phyloP scores from a whole-genome alignment of 1,139 yeast genomes.

The Kurtzmaniella quercitrusa region DNA sequence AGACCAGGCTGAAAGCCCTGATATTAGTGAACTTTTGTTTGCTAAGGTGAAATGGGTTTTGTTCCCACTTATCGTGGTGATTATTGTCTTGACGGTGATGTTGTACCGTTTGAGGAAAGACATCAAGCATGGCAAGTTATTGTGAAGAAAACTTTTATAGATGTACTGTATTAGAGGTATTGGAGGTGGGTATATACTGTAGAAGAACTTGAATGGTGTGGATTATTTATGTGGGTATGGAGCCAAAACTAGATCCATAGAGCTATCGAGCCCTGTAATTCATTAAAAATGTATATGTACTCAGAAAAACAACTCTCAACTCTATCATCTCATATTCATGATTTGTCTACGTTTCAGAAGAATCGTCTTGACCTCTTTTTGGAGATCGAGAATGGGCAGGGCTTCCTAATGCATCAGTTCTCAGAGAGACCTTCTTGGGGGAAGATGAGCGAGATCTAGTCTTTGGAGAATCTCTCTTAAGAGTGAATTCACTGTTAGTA shows the following conservation, averaged over 20 bases:
- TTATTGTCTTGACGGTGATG: slow-evolving; percentile 34
- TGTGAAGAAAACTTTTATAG: slow-evolving; percentile 16
- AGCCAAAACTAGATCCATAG: too few relatives aligned
- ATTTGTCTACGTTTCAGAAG: background rate
- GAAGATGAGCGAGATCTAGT: slow-evolving; percentile 1
- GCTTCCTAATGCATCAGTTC: slow-evolving; percentile 7
- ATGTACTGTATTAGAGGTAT: background rate
- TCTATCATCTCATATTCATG: too few relatives aligned
- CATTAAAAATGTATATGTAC: too few relatives aligned
- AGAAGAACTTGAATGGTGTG: background rate
- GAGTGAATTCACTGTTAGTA: background rate
- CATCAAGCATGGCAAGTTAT: slow-evolving; percentile 51
- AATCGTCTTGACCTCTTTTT: slow-evolving; percentile 20
- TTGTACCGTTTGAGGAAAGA: slow-evolving; percentile 49
- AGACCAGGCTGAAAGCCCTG: slow-evolving; percentile 8
- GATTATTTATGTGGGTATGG: too few relatives aligned
- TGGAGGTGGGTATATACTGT: background rate
- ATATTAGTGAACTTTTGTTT: slow-evolving; percentile 3
- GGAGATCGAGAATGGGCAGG: slow-evolving; percentile 28
- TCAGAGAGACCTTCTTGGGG: slow-evolving; percentile 1
- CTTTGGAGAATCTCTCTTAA: background rate
- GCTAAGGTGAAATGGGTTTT: slow-evolving; percentile 36
- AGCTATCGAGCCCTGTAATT: too few relatives aligned
- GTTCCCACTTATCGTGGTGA: slow-evolving; percentile 36
- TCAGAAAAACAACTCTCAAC: too few relatives aligned